A percentile compares a stretch with the other conserved stretches of the same genome.
Conservation (phyloP, 2,329 filamentous ascomycete species). For the Alternaria brassicae region DNA sequence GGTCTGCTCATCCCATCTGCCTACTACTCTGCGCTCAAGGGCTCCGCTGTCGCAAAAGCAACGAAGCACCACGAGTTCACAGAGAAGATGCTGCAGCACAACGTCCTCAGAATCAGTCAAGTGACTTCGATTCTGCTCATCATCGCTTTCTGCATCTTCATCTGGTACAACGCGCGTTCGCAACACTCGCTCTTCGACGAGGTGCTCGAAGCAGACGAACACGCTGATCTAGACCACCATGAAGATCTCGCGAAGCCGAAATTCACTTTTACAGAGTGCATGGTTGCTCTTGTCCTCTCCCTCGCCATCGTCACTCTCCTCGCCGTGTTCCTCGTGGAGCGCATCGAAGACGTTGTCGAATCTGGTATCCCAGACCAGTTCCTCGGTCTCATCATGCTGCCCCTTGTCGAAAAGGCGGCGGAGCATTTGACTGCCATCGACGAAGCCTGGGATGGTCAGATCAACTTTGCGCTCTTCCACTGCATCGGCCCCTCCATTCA, state of each 20-base stretch:
- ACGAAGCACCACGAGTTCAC: slow-evolving; percentile 44
- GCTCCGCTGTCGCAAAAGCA: slow-evolving; percentile 33
- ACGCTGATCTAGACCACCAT: slow-evolving; percentile 68
- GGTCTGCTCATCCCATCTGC: slow-evolving; percentile 45
- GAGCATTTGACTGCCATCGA: slow-evolving; percentile 85
- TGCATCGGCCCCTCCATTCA: slow-evolving; percentile 88
- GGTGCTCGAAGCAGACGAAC: slow-evolving; percentile 74
- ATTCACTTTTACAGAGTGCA: slow-evolving; percentile 76
- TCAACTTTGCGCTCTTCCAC: slow-evolving; percentile 84
- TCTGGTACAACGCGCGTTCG: slow-evolving; percentile 76
- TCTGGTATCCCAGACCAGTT: slow-evolving; percentile 60
- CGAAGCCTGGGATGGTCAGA: slow-evolving; percentile 82
- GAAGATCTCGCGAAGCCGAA: slow-evolving; percentile 68
- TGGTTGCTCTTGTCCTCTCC: slow-evolving; percentile 69
- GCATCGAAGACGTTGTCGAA: slow-evolving; percentile 71
- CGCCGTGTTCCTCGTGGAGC: slow-evolving; percentile 74
- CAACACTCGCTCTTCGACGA: slow-evolving; percentile 81
- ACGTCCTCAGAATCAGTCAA: slow-evolving; percentile 47
- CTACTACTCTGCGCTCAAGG: slow-evolving; percentile 55
- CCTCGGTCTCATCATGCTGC: slow-evolving; percentile 76
- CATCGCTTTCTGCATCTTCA: slow-evolving; percentile 52
- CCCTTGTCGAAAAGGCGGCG: slow-evolving; percentile 84
- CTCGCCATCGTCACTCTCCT: slow-evolving; percentile 75
- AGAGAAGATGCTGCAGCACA: slow-evolving; percentile 42
- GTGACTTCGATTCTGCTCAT: slow-evolving; percentile 48